A percentile compares a stretch with the other conserved stretches of the same genome.
Conservation (phyloP, 1,139 yeast species). For the Blastobotrys malaysiensis region DNA sequence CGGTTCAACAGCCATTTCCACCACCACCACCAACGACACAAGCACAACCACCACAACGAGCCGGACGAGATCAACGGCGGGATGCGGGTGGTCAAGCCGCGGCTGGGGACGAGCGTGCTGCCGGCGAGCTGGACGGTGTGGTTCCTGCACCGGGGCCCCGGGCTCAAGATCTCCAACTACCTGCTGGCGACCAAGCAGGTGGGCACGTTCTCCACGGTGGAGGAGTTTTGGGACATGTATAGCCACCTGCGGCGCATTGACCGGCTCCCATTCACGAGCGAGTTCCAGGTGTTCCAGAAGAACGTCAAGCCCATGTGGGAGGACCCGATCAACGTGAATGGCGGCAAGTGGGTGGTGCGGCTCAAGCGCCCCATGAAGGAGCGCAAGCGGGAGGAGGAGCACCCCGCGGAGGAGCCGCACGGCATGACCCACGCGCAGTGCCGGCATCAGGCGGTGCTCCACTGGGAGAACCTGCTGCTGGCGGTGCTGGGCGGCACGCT, state of each 20-base stretch:
- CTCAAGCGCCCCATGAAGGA: slow-evolving; percentile 33
- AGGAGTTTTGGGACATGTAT: slow-evolving; percentile 58
- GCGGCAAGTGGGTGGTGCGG: slow-evolving; percentile 64
- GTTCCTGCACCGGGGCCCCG: slow-evolving; percentile 36
- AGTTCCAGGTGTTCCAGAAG: slow-evolving; percentile 54
- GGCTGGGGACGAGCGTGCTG: slow-evolving; percentile 18
- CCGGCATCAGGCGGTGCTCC: slow-evolving; percentile 27
- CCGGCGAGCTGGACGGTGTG: slow-evolving; percentile 32
- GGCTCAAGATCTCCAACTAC: slow-evolving; percentile 32
- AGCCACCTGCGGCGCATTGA: slow-evolving; percentile 44
- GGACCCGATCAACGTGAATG: slow-evolving; percentile 56
- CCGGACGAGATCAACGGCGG: slow-evolving; percentile 12
- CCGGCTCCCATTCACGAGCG: slow-evolving; percentile 50
- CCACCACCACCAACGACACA: not conserved
- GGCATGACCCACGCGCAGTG: slow-evolving; percentile 17
- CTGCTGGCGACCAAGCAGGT: slow-evolving; percentile 33
- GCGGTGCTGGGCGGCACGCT: slow-evolving; percentile 32
- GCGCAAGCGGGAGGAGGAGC: slow-evolving; percentile 11
- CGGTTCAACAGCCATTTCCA: slow-evolving; percentile 3
- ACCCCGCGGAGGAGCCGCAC: slow-evolving; percentile 11
- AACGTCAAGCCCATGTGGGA: slow-evolving; percentile 72
- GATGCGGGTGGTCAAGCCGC: slow-evolving; percentile 18
- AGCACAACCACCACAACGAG: not conserved
- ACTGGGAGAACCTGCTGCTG: slow-evolving; percentile 34
- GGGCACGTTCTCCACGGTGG: slow-evolving; percentile 41